A percentile compares a stretch with the other conserved stretches of the same genome.
These are phyloP conservation scores for Lactarius deliciosus DNA, from an alignment of 768 basidiomycete species.

Conservation along the genomic window DNA sequence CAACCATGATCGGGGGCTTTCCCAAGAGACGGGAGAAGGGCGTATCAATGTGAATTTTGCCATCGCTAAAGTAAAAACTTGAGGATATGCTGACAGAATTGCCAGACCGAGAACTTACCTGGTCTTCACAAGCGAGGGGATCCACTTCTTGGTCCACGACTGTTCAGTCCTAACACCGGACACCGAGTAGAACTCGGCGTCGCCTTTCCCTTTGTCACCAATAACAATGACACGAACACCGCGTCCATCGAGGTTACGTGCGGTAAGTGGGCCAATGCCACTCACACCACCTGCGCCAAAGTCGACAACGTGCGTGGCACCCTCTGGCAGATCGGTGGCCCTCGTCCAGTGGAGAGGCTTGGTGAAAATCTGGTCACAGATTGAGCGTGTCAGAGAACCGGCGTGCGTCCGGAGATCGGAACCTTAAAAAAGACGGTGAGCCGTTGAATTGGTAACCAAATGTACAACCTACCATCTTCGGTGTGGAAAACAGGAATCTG, in stretches of 20 bases:
- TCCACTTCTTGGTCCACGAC: constrained; percentile 90
- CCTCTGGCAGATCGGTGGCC: constrained; percentile 85
- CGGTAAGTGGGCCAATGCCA: constrained; percentile 90
- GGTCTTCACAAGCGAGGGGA: constrained; percentile 83
- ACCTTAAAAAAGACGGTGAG: constrained; percentile 47
- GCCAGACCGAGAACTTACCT: constrained; percentile 48
- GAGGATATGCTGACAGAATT: background rate
- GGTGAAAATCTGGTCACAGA: constrained; percentile 93
- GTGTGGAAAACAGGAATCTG: constrained; percentile 89
- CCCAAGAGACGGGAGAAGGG: constrained; percentile 94
- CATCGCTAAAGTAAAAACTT: constrained; percentile 61
- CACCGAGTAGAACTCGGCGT: constrained; percentile 79
- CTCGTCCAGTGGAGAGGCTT: constrained; percentile 90
- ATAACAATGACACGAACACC: constrained; percentile 88
- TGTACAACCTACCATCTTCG: constrained; percentile 71
- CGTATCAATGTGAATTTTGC: constrained; percentile 89
- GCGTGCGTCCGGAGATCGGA: constrained; percentile 71
- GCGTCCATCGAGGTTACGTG: constrained; percentile 87
- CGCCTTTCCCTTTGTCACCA: constrained; percentile 88
- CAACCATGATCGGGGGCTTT: constrained; percentile 99
- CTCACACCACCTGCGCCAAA: constrained; percentile 95
- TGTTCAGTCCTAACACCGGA: constrained; percentile 69
- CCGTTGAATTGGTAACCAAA: constrained; percentile 28
- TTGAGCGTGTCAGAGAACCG: constrained; percentile 79
- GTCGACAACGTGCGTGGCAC: constrained; percentile 92